Evolutionary conservation across 2,329 filamentous ascomycete genomes (phyloP), one percentile per base, ranked within the genome.

Genomic region (Lecanicillium sp.): DNA sequence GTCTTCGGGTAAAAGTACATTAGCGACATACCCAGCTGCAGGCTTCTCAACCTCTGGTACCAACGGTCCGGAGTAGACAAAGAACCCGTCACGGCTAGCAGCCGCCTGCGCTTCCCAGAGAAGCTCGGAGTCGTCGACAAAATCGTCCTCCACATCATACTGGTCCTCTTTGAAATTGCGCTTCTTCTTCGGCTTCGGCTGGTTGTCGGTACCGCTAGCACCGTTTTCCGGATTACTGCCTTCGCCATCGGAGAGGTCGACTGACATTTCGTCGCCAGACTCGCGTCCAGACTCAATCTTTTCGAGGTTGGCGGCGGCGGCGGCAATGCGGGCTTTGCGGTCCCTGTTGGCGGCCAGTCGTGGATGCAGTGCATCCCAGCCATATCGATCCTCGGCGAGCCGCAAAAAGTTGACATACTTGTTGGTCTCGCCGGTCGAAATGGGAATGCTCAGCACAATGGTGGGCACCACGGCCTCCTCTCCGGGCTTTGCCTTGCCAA

Each of bases 381-480:
- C 92, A 58, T 96, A 97, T 45, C 83, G 84, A 46, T 94, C 88
- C 61, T 95, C 87, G 10, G 94, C 92, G 61, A 97, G 72, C 32
- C 87, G 86, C 53, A 90, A 89, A 48, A 97, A 96, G 59, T 97
- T 97, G 63, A 98, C 79, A 44, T 94, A 90, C 49, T 90, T 87
- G 58, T 95, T 95, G 27, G 78, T 83, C 50, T 86, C 80, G 29
- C 87, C 86, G 5, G 51, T 47, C 42, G 82, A 77, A 29, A 98
- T 72, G 0, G 85, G 79, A 41, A 98, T 81, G 40, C 84, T 81
- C 14, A 98, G 73, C 38, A 94, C 76, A 46, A 98, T 95, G 4
- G 79, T 94, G 29, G 80, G 88, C 3, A 75, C 77, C 41, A 68
- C 60, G 3, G 66, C 59, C 47, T 83, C 78, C 34, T 78, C 72